Base-by-base conservation (phyloP, 2,329 filamentous ascomycete genomes). In the Aspergillus phoenicis region DNA sequence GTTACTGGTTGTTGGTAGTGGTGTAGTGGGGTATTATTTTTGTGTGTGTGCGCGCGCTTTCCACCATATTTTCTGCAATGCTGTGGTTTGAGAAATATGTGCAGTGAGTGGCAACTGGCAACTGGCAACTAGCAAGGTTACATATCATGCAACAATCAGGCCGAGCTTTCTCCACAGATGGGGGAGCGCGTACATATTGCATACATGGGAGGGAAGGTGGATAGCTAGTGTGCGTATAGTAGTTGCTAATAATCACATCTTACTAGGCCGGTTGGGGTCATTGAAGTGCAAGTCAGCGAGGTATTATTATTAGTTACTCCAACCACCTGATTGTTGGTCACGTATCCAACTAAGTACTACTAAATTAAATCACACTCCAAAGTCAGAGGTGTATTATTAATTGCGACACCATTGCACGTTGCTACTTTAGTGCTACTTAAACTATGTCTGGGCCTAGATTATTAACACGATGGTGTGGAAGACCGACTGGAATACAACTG, bases 71-170 rank as follows among this genome's bases (percentile, higher is more conserved):
- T 33, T 11, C 30, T 36, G 4, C 33, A 36, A 36, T 36, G 33
- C 33, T 13, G 11, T 30, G 10, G 28, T 36, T 36, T 11, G 30
- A 33, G 11, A 11, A 26, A 5, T 4, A 13, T 36, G 33, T 36
- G 33, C 33, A 36, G 33, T 7, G 24, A 26, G 26, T 36, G 33
- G 33, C 33, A 36, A 36, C 30, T 33, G 30, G 30, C 30, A 36
- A 36, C 11, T 36, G 33, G 33, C 26, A 26, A 26, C 26, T 52
- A 17, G 11, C 33, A 26, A 15, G 28, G 53, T 45, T 56, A 56
- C 39, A 45, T 56, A 47, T 56, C 53, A 56, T 47, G 53, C 53
- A 56, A 45, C 53, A 55, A 11, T 13, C 41, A 30, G 38, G 38
- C n/a, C 39, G 4, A 38, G 38, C 11, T 39, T 24, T 41, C 38